Conservation (phyloP, 2,329 filamentous ascomycete species). For the Alternaria conjuncta region DNA sequence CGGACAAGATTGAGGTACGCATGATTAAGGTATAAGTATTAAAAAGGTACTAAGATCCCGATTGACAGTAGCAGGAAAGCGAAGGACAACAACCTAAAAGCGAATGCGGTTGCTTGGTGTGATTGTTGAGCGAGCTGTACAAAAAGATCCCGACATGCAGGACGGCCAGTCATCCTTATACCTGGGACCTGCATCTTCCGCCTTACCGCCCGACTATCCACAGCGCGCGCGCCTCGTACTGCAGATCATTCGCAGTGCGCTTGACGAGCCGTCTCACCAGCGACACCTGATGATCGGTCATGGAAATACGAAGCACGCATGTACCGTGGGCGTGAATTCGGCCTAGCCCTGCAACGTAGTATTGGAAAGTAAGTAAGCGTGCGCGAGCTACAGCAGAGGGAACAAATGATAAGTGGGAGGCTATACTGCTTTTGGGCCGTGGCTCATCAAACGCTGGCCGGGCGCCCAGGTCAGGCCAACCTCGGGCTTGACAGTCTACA, state of each 20-base stretch:
- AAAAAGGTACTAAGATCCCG: not conserved
- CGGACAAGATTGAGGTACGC: constrained; percentile 21
- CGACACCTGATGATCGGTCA: constrained; percentile 12
- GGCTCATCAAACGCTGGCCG: constrained; percentile 10
- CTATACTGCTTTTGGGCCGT: constrained; percentile 9
- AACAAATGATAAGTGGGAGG: constrained; percentile 13
- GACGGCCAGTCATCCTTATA: constrained; percentile 18
- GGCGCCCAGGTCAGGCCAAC: constrained; percentile 7
- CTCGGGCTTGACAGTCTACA: not conserved
- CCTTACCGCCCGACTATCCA: not conserved
- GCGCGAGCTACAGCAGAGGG: constrained; percentile 3
- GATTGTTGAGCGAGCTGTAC: constrained; percentile 7
- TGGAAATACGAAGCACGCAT: constrained; percentile 23
- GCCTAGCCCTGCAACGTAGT: constrained; percentile 24
- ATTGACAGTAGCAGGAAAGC: constrained; percentile 9
- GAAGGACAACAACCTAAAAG: constrained; percentile 11
- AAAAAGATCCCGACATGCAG: not conserved
- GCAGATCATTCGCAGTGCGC: constrained; percentile 8
- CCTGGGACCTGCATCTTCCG: constrained; percentile 9
- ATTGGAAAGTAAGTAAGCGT: constrained; percentile 20
- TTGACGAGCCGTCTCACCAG: constrained; percentile 10
- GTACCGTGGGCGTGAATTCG: constrained; percentile 10
- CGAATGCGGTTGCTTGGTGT: constrained; percentile 4
- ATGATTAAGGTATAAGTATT: constrained; percentile 24
- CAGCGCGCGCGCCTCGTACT: constrained; percentile 3